Evolutionary conservation across 2,329 filamentous ascomycete genomes (phyloP).

Genomic region (Paecilomyces dactylethromorphus): DNA sequence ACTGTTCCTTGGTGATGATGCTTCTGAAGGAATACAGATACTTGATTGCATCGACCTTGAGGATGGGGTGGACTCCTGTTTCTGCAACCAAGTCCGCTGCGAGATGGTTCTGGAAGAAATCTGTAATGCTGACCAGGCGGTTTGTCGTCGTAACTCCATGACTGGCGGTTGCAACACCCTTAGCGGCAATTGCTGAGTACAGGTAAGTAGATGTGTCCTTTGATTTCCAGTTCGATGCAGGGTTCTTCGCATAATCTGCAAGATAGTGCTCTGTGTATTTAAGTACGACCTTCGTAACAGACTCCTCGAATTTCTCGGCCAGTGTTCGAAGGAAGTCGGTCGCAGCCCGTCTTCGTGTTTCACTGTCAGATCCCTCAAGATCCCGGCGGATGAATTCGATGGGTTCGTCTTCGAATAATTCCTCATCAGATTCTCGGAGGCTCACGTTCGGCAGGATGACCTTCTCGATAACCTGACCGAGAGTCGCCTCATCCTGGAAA

Average conservation of each 20-base stretch:
- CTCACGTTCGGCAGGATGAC: conserved; percentile 91
- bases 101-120: conserved; percentile 91
- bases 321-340: conserved; percentile 90
- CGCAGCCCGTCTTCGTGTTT: conserved; percentile 83
- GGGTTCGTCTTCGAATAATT: conserved; percentile 96
- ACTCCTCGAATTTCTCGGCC: conserved; percentile 77
- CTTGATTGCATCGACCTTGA: conserved; percentile 97
- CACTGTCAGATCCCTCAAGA: conserved; percentile 90
- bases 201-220: conserved; percentile 98
- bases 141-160: conserved; percentile 92
- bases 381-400: conserved; percentile 97
- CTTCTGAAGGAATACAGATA: conserved; percentile 96
- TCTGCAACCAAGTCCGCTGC: conserved; percentile 77
- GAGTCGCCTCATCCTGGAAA: conserved; percentile 75
- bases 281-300: conserved; percentile 81
- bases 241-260: conserved; percentile 61
- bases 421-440: conserved; percentile 85
- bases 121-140: conserved; percentile 76
- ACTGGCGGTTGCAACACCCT: conserved; percentile 76
- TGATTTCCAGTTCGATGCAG: conserved; percentile 75
- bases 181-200: conserved; percentile 88
- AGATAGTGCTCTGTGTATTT: conserved; percentile 85
- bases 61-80: conserved; percentile 66
- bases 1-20: conserved; percentile 85
- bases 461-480: conserved; percentile 88